Conservation (phyloP, 495 filamentous ascomycete species). For the Niebla homalea region DNA sequence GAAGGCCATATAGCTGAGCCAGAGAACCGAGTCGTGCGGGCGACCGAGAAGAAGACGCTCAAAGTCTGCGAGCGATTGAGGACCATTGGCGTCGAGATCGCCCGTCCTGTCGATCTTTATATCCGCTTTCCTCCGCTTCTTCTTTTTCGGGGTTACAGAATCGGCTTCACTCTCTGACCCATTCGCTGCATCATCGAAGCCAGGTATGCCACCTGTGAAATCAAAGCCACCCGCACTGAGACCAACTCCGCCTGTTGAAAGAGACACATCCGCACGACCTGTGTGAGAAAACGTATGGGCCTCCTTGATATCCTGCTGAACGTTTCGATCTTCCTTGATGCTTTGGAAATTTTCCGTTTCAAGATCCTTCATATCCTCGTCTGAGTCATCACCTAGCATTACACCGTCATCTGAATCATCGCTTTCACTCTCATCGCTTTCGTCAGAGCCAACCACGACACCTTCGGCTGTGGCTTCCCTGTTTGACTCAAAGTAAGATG, state of each 20-base stretch:
- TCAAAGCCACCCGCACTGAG: slow-evolving; percentile 75
- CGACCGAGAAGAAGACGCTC: slow-evolving; percentile 86
- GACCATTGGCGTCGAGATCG: slow-evolving; percentile 77
- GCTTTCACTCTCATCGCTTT: slow-evolving; percentile 36
- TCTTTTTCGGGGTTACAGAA: slow-evolving; percentile 49
- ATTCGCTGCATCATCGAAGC: slow-evolving; percentile 33
- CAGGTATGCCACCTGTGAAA: slow-evolving; percentile 54
- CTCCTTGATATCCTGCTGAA: no score
- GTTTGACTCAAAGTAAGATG: slow-evolving; percentile 69
- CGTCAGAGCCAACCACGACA: slow-evolving; percentile 37
- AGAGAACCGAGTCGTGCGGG: slow-evolving; percentile 76
- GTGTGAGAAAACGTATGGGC: no score
- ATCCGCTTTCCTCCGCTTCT: slow-evolving; percentile 62
- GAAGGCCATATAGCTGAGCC: slow-evolving; percentile 95
- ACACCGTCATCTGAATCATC: slow-evolving; percentile 17
- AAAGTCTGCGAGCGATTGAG: slow-evolving; percentile 78
- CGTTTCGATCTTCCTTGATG: background rate
- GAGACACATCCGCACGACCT: background rate
- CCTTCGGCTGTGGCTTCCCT: slow-evolving; percentile 33
- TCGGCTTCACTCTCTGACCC: slow-evolving; percentile 23
- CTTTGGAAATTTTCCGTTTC: no score
- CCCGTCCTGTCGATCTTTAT: slow-evolving; percentile 80
- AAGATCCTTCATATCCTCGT: no score
- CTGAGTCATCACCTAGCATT: background rate
- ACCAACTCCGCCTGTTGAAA: slow-evolving; percentile 29